These are phyloP conservation scores for Cyclocybe aegerita DNA, from an alignment of 768 basidiomycete species.

Conservation along the genomic window DNA sequence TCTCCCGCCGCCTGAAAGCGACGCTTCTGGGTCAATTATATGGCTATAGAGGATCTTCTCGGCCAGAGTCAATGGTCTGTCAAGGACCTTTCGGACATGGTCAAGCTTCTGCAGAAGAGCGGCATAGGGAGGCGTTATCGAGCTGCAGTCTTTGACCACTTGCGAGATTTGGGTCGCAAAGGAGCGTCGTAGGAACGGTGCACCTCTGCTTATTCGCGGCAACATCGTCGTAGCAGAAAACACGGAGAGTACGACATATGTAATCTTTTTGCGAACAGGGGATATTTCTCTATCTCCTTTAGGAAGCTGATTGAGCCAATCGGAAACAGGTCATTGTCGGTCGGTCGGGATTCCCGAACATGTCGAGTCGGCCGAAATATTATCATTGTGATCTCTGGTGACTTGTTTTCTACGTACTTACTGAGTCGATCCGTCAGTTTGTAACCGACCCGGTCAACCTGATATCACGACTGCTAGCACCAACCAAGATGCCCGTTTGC, in stretches of 20 bases:
- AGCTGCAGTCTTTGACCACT: slow-evolving; percentile 41
- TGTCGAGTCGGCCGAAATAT: too few species aligned
- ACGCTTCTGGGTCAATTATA: slow-evolving; percentile 74
- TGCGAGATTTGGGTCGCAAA: slow-evolving; percentile 38
- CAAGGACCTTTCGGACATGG: slow-evolving; percentile 65
- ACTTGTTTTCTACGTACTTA: background rate
- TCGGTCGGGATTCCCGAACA: background rate
- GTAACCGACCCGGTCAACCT: slow-evolving; percentile 41
- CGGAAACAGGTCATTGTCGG: background rate
- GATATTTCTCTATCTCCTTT: background rate
- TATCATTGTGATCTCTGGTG: too few species aligned
- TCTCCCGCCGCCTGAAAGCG: slow-evolving; percentile 59
- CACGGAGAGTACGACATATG: background rate
- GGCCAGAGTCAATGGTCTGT: slow-evolving; percentile 85
- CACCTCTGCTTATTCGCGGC: slow-evolving; percentile 23
- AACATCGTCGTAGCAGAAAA: slow-evolving; percentile 22
- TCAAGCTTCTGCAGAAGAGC: slow-evolving; percentile 69
- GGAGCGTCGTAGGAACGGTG: slow-evolving; percentile 23
- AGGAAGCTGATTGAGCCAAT: background rate
- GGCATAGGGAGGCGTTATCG: slow-evolving; percentile 86
- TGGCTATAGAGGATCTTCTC: slow-evolving; percentile 99
- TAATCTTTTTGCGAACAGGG: background rate
- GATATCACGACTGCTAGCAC: slow-evolving; percentile 50
- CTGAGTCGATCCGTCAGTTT: slow-evolving; percentile 21
- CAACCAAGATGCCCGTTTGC: slow-evolving; percentile 43